A percentile compares a stretch with the other conserved stretches of the same genome.
These are phyloP conservation scores for Spinacia oleracea DNA, from an alignment of 179 eudicot species.

Conservation along the genomic window DNA sequence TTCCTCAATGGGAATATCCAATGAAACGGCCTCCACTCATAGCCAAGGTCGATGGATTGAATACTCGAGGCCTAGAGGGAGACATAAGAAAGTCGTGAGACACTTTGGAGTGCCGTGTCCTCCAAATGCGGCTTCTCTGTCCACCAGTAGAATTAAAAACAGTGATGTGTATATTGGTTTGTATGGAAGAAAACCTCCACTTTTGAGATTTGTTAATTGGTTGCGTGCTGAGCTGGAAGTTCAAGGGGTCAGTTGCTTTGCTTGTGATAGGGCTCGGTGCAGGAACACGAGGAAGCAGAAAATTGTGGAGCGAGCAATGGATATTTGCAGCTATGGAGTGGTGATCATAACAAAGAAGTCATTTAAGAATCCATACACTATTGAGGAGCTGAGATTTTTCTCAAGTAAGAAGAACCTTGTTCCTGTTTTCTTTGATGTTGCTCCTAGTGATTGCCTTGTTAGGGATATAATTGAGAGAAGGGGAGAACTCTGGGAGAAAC, in stretches of 20 bases:
- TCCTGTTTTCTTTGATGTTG: constrained; percentile 72
- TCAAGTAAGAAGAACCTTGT: constrained; percentile 87
- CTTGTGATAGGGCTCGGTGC: constrained; percentile 74
- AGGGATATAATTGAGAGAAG: constrained; percentile 77
- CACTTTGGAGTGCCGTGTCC: constrained; percentile 48
- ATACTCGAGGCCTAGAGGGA: constrained; percentile 50
- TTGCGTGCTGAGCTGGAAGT: constrained; percentile 85
- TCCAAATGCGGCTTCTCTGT: constrained; percentile 54
- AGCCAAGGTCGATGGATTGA: constrained; percentile 46
- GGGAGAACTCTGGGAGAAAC: constrained; percentile 76
- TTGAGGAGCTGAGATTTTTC: constrained; percentile 87
- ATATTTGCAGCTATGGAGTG: constrained; percentile 80
- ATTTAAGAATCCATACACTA: constrained; percentile 79
- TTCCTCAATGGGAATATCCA: constrained; percentile 60
- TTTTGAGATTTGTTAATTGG: constrained; percentile 75
- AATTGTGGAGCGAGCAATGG: constrained; percentile 83
- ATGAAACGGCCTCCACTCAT: constrained; percentile 43
- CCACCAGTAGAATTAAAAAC: constrained; percentile 63
- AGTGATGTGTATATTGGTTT: constrained; percentile 92
- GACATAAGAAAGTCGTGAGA: constrained; percentile 49
- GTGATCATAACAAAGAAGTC: constrained; percentile 80
- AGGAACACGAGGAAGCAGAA: constrained; percentile 70
- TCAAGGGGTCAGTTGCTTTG: constrained; percentile 86
- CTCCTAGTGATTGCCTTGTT: constrained; percentile 68
- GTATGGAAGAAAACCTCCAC: constrained; percentile 61